Conservation (phyloP, 2,329 filamentous ascomycete genomes). For the Emericellopsis atlantica region DNA sequence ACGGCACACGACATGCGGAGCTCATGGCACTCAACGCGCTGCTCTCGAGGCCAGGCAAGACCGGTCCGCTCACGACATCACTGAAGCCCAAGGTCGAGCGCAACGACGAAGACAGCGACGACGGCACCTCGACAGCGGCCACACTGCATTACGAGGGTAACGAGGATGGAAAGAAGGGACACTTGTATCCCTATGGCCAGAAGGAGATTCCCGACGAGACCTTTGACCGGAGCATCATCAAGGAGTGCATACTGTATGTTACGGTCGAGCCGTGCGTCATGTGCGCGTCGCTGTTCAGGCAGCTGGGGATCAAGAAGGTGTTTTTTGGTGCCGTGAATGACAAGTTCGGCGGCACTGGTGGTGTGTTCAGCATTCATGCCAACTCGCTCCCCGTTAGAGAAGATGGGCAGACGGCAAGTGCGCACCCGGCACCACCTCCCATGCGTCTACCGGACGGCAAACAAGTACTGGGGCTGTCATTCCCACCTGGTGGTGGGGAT, state of each 20-base stretch:
- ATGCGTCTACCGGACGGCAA: slow-evolving; percentile 22
- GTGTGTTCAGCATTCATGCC: slow-evolving; percentile 76
- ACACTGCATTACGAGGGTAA: slow-evolving; percentile 28
- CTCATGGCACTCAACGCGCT: slow-evolving; percentile 68
- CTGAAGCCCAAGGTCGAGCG: slow-evolving; percentile 18
- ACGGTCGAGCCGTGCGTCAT: slow-evolving; percentile 98
- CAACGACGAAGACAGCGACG: slow-evolving; percentile 8
- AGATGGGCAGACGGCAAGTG: slow-evolving; percentile 24
- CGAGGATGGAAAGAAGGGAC: slow-evolving; percentile 39
- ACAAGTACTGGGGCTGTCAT: slow-evolving; percentile 21
- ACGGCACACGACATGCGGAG: slow-evolving; percentile 91
- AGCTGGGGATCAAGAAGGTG: slow-evolving; percentile 77
- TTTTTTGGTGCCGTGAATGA: slow-evolving; percentile 96
- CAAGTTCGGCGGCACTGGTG: slow-evolving; percentile 90
- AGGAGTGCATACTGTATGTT: slow-evolving; percentile 72
- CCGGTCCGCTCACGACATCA: slow-evolving; percentile 15
- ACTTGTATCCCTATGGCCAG: slow-evolving; percentile 49
- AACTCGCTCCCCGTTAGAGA: slow-evolving; percentile 33
- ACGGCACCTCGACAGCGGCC: slow-evolving; percentile 3
- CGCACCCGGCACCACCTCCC: slow-evolving; percentile 21
- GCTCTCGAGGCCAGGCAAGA: slow-evolving; percentile 25
- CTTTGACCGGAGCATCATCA: slow-evolving; percentile 56
- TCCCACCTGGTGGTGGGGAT: slow-evolving; percentile 28
- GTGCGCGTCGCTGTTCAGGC: slow-evolving; percentile 86
- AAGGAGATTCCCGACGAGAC: slow-evolving; percentile 40